Evolutionary conservation across 257 asterid species (phyloP), one percentile per base, ranked within the genome.

Genomic region (Forsythia suspensa): DNA sequence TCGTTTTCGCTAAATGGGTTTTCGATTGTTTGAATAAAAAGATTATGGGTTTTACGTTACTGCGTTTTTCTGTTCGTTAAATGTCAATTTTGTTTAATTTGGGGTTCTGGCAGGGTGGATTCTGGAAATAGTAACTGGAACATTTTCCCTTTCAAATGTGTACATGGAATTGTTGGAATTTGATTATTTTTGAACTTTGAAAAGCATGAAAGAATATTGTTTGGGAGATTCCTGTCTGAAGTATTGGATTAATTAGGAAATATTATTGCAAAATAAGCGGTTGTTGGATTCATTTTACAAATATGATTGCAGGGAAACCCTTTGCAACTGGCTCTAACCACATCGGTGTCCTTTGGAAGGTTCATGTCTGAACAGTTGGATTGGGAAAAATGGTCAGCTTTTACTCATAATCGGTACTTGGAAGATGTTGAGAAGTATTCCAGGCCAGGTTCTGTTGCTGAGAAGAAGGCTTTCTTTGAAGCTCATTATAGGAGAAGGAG

Each of bases 391-490:
- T 94, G 97, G 96, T 92, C 98, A 38, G 72, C 92, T n/a, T 94
- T 94, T 77, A 91, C 89, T 69, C 94, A 90, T 71, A 92, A 94
- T 82, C 91, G 95, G 29, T 79, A 94, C 85, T 80, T 90, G 85
- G 98, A 94, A 85, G 97, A 92, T 76, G 94, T 84, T 21, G 91
- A 89, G 91, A 92, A 76, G 88, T 92, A 82, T 69, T 85, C 98
- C 38, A 91, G 70, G 79, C 98, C 98, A 44, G 98, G 97, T 80
- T 90, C 97, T 77, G 97, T 94, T 81, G 98, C 98, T 69, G 96
- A 85, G 85, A 94, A 90, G 91, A 94, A 89, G 84, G 97, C 98
- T 75, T 91, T 87, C 81, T 92, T 94, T n/a, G 98, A 94, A 87
- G 97, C 97, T 75, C 97, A 90, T 83, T 88, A 87, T 80, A 92